Percentiles rank a stretch among this genome's conserved stretches.
Evolutionary conservation across 2,329 filamentous ascomycete genomes (phyloP).

Genomic region (Hypoxylon sp.): DNA sequence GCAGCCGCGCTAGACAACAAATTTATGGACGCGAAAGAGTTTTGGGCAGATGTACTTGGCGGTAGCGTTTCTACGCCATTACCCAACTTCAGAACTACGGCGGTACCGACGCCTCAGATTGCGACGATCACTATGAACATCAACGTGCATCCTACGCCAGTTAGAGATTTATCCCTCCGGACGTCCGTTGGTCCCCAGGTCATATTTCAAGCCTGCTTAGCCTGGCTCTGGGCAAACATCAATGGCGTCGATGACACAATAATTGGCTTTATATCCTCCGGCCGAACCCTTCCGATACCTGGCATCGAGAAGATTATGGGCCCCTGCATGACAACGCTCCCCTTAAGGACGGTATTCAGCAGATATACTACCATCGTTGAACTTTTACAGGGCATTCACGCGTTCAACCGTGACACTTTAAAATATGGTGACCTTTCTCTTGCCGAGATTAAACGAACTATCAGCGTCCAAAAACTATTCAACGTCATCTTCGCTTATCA

Average conservation of each 20-base stretch:
- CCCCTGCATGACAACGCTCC: slow-evolving; percentile 83
- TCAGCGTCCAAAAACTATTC: slow-evolving; percentile 75
- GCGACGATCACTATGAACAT: slow-evolving; percentile 53
- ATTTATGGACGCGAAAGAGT: slow-evolving; percentile 66
- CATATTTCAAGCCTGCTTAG: slow-evolving; percentile 81
- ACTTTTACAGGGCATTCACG: slow-evolving; percentile 75
- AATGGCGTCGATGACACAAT: slow-evolving; percentile 76
- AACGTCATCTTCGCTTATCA: slow-evolving; percentile 89
- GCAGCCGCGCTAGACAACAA: slow-evolving; percentile 47
- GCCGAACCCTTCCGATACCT: slow-evolving; percentile 79
- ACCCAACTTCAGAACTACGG: slow-evolving; percentile 69
- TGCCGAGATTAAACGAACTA: slow-evolving; percentile 75
- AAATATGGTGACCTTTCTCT: slow-evolving; percentile 75
- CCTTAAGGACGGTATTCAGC: slow-evolving; percentile 75
- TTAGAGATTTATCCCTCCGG: slow-evolving; percentile 57
- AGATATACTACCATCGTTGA: slow-evolving; percentile 69
- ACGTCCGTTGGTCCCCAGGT: slow-evolving; percentile 74
- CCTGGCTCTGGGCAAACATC: slow-evolving; percentile 76
- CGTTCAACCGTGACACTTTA: slow-evolving; percentile 75
- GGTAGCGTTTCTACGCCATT: slow-evolving; percentile 68
- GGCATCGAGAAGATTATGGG: slow-evolving; percentile 82
- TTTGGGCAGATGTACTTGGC: slow-evolving; percentile 78
- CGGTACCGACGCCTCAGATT: slow-evolving; percentile 51
- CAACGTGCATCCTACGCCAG: slow-evolving; percentile 53
- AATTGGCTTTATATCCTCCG: slow-evolving; percentile 86